Percentiles rank a stretch among this genome's conserved stretches.
These are phyloP conservation scores for Botrytis cinerea DNA, from an alignment of 2,329 filamentous ascomycete genomes.

Conservation along the genomic window DNA sequence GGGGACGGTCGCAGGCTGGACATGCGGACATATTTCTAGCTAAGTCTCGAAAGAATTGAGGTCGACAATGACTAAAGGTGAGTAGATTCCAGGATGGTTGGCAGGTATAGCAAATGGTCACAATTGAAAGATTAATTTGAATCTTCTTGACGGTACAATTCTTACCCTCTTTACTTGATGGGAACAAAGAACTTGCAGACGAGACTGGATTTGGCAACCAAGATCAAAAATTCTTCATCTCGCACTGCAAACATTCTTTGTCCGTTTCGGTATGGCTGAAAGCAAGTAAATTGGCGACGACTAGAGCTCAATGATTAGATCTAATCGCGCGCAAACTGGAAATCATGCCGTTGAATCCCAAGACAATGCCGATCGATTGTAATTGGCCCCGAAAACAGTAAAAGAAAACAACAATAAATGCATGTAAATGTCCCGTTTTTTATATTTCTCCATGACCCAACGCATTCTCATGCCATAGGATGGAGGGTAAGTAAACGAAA, in stretches of 20 bases:
- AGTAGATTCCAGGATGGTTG: not conserved
- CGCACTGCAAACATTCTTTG: conserved; percentile 22
- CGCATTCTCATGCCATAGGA: conserved; percentile 46
- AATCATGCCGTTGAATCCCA: not conserved
- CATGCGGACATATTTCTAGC: conserved; percentile 16
- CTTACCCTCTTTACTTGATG: not conserved
- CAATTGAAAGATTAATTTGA: not conserved
- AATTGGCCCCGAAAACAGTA: not conserved
- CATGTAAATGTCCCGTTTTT: conserved; percentile 36
- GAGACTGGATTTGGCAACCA: not conserved
- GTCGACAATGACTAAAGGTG: not conserved
- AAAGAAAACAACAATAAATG: not conserved
- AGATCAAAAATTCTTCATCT: not conserved
- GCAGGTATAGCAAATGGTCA: conserved; percentile 4
- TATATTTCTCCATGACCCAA: conserved; percentile 40
- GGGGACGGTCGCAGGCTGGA: conserved; percentile 19
- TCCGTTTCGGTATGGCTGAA: not conserved
- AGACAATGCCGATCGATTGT: not conserved
- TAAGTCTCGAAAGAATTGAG: not conserved
- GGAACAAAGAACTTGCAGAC: not conserved
- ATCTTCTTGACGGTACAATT: not conserved
- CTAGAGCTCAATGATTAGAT: no score
- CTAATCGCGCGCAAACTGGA: not conserved
- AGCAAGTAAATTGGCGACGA: not conserved
- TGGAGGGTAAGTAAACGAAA: conserved; percentile 60